Evolutionary conservation across 73 alveolate species (phyloP), one percentile per base, ranked within the genome.

Genomic region (Paraurostyla sp.): DNA sequence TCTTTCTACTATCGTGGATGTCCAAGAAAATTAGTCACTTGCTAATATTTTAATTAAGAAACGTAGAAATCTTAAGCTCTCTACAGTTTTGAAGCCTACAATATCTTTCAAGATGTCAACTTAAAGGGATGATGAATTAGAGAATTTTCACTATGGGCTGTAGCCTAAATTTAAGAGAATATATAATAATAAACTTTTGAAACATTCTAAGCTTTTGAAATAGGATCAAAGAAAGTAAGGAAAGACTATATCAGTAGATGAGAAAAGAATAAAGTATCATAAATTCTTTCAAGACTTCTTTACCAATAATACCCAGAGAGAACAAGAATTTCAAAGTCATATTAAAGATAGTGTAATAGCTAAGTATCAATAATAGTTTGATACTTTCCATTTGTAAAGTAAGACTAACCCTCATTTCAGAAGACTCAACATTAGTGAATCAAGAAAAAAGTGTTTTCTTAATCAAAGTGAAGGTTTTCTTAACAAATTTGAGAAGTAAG

Each of bases 1-100:
- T 16, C 58, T 65, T 6, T 65, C 82, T 6, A 65, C 82, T 18
- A 65, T 65, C 6, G 13, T 38, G 41, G 82, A 65, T 38, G 58
- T 36, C 22, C 41, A 38, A 18, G 82, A 65, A 22, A 4, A 65
- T 22, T 9, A 40, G 25, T 2, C 40, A 6, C 20, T 65, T 65
- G 13, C 56, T 1, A 22, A 65, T 65, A 40, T 65, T 1, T 32
- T n/a, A n/a, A n/a, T n/a, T n/a, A n/a, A n/a, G n/a, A n/a, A n/a
- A n/a, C n/a, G n/a, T n/a, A n/a, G n/a, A n/a, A n/a, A n/a, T n/a
- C n/a, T n/a, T n/a, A n/a, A n/a, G n/a, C n/a, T n/a, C n/a, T n/a
- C n/a, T n/a, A n/a, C n/a, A n/a, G n/a, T n/a, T n/a, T n/a, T n/a
- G 7, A 38, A 65, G 6, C 32, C 56, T 4, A 65, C 82, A 36